phyloP scores from a whole-genome alignment of 371 early-diverging fungal species.

The Paraphysoderma sedebokerense region DNA sequence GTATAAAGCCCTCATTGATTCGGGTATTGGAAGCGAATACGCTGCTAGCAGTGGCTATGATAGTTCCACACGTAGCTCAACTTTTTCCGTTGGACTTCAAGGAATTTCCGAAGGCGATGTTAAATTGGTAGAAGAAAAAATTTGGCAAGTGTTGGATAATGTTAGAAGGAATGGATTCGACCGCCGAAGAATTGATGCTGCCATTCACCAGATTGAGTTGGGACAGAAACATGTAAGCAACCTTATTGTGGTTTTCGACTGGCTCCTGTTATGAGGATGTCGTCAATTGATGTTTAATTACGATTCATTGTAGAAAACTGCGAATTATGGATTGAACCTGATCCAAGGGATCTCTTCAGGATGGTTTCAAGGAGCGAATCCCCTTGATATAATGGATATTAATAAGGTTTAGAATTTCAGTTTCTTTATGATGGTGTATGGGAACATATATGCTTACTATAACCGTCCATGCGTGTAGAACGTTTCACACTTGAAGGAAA shows the following conservation, averaged over 20 bases:
- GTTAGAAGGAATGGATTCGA: constrained; percentile 60
- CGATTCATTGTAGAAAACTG: constrained; percentile 42
- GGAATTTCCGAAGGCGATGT: constrained; percentile 25
- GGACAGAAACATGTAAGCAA: constrained; percentile 71
- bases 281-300: not conserved
- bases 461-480: too few relatives aligned
- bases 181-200: constrained; percentile 59
- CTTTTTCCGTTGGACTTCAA: constrained; percentile 31
- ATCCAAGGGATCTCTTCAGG: constrained; percentile 57
- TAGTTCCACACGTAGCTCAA: constrained; percentile 35
- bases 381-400: constrained; percentile 63
- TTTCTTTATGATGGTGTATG: too few relatives aligned
- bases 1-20: constrained; percentile 86
- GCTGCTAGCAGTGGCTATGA: constrained; percentile 79
- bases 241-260: too few relatives aligned
- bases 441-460: too few relatives aligned
- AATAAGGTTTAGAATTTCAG: too few relatives aligned
- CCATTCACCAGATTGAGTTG: constrained; percentile 77
- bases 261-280: not conserved
- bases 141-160: constrained; percentile 43
- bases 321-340: constrained; percentile 70
- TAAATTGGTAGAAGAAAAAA: constrained; percentile 41
- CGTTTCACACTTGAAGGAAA: too few relatives aligned
- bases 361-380: constrained; percentile 81
- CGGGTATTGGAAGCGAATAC: constrained; percentile 81